These are phyloP conservation scores for Fusarium irregulare DNA, from an alignment of 2,329 filamentous ascomycete species.

Conservation along the genomic window DNA sequence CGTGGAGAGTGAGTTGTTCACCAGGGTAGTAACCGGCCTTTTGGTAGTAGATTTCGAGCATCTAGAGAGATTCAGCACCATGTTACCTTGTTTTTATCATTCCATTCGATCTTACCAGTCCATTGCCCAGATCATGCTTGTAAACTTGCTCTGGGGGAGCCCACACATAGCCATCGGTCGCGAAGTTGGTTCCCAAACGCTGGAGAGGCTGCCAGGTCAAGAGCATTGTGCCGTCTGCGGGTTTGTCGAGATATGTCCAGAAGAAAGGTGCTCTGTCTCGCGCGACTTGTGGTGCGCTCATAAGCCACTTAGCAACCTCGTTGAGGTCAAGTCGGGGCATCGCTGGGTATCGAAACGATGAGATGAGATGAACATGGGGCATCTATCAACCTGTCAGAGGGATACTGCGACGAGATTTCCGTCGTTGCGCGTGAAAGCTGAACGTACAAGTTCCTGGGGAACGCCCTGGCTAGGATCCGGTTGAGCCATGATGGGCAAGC, in stretches of 20 bases:
- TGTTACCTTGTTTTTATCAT: background rate
- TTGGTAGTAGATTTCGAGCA: conserved; percentile 88
- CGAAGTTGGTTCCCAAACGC: conserved; percentile 77
- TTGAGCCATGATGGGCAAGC: conserved; percentile 53
- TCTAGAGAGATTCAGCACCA: conserved; percentile 60
- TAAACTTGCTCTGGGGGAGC: conserved; percentile 82
- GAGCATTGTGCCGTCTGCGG: conserved; percentile 83
- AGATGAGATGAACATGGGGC: conserved; percentile 90
- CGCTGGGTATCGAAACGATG: conserved; percentile 81
- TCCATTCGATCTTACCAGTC: conserved; percentile 58
- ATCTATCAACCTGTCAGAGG: conserved; percentile 64
- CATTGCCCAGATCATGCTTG: conserved; percentile 75
- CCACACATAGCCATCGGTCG: conserved; percentile 95
- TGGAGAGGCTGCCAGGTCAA: conserved; percentile 89
- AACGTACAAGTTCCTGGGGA: conserved; percentile 56
- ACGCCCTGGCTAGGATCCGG: conserved; percentile 57
- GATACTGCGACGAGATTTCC: background rate
- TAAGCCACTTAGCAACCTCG: conserved; percentile 84
- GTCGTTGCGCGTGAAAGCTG: background rate
- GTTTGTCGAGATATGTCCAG: conserved; percentile 91
- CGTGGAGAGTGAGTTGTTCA: conserved; percentile 80
- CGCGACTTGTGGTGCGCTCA: conserved; percentile 85
- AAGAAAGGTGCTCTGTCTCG: conserved; percentile 87
- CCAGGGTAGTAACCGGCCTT: conserved; percentile 82
- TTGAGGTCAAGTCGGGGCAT: conserved; percentile 77